Conservation (phyloP, 345 rosid species). For the Populus nigra region DNA sequence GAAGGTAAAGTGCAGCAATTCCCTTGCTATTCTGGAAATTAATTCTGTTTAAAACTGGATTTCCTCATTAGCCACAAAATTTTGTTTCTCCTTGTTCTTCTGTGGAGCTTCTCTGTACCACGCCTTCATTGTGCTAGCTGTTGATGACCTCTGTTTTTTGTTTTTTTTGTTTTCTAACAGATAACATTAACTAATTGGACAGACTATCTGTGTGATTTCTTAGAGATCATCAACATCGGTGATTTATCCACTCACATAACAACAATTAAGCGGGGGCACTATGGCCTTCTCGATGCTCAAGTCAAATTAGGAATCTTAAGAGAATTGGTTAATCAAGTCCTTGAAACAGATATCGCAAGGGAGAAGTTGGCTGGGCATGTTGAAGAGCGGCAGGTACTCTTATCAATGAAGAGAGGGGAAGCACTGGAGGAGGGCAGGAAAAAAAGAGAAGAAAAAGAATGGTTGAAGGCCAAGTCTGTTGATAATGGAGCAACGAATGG, state of each 20-base stretch:
- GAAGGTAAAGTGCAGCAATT: constrained; percentile 40
- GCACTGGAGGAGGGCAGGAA: constrained; percentile 69
- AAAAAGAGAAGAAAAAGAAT: constrained; percentile 65
- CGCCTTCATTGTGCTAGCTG: constrained; percentile 7
- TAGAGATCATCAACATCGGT: constrained; percentile 56
- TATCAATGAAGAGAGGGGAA: constrained; percentile 71
- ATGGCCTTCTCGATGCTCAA: constrained; percentile 66
- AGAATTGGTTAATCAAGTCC: constrained; percentile 60
- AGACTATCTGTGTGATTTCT: constrained; percentile 80
- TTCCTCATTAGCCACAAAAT: no score
- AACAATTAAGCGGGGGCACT: constrained; percentile 86
- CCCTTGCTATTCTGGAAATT: neutral
- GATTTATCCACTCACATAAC: constrained; percentile 43
- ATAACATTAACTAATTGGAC: constrained; percentile 79
- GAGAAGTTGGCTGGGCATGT: constrained; percentile 68
- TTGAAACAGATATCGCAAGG: constrained; percentile 57
- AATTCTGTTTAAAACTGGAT: neutral
- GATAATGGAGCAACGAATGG: constrained; percentile 40
- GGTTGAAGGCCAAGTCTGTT: constrained; percentile 42
- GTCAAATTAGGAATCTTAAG: constrained; percentile 56
- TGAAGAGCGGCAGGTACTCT: constrained; percentile 68
- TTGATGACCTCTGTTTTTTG: constrained; percentile 15
- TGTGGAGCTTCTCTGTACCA: no score
- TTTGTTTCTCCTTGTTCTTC: no score
- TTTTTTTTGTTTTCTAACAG: constrained; percentile 39